Conservation (phyloP, 2,329 filamentous ascomycete species). For the Raffaelea ambrosiae region DNA sequence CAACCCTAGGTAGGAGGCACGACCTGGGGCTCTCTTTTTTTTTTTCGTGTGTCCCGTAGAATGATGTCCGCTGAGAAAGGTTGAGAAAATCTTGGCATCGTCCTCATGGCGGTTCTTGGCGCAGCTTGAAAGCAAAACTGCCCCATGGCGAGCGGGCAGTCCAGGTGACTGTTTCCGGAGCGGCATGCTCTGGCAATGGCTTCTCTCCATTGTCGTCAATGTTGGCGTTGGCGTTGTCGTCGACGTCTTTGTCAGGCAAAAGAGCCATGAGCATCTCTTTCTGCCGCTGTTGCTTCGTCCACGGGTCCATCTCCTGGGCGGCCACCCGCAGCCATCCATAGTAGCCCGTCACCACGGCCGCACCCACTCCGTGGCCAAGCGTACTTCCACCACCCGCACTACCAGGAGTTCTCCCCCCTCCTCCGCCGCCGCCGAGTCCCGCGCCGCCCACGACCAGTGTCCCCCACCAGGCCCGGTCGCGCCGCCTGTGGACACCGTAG, state of each 20-base stretch:
- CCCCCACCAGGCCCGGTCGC: conserved; percentile 47
- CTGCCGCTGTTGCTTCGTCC: conserved; percentile 31
- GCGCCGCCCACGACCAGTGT: conserved; percentile 41
- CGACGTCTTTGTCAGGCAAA: conserved; percentile 17
- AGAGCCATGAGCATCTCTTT: conserved; percentile 28
- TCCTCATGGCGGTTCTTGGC: not conserved
- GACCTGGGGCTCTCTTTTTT: too few species aligned
- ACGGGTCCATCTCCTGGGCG: conserved; percentile 17
- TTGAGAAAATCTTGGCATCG: not conserved
- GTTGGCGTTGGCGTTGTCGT: not conserved
- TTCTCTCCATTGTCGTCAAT: not conserved
- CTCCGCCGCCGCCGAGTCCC: conserved; percentile 13
- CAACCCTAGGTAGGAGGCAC: too few species aligned
- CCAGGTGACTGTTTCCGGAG: conserved; percentile 37
- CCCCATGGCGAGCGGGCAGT: conserved; percentile 41
- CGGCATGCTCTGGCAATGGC: conserved; percentile 9
- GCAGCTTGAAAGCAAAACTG: conserved; percentile 22
- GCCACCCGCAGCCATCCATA: conserved; percentile 47
- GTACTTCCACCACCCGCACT: conserved; percentile 17
- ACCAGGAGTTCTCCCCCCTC: conserved; percentile 14
- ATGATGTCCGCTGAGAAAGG: too few species aligned
- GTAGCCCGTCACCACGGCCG: conserved; percentile 27
- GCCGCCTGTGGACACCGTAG: conserved; percentile 36
- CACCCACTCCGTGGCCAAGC: conserved; percentile 7
- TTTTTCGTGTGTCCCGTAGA: too few species aligned